Evolutionary conservation across 495 filamentous ascomycete genomes (phyloP).

Genomic region (Cercophora newfieldiana): DNA sequence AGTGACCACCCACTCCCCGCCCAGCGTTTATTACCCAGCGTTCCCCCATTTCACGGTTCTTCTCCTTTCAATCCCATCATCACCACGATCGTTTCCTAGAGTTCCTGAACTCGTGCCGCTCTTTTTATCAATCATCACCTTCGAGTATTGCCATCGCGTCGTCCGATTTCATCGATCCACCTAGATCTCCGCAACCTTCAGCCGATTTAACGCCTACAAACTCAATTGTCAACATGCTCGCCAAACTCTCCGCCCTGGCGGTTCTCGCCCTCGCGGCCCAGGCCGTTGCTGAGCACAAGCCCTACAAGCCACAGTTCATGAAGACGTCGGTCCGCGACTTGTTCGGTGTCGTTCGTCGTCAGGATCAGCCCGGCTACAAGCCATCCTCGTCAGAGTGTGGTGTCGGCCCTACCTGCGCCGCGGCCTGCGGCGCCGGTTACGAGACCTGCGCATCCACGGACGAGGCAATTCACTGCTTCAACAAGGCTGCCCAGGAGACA

Average conservation of each 20-base stretch:
- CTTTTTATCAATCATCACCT: constrained; percentile 23
- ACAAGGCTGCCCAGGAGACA: constrained; percentile 39
- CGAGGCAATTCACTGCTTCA: constrained; percentile 46
- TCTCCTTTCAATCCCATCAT: constrained; percentile 17
- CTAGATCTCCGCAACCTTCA: not conserved
- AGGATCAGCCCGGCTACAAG: constrained; percentile 38
- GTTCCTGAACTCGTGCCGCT: constrained; percentile 36
- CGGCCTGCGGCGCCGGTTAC: constrained; percentile 50
- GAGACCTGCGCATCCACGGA: constrained; percentile 42
- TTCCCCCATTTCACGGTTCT: constrained; percentile 14
- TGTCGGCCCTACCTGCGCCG: constrained; percentile 44
- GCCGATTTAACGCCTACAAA: not conserved
- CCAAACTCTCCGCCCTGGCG: constrained; percentile 41
- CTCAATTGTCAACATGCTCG: constrained; percentile 38
- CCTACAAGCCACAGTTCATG: constrained; percentile 41
- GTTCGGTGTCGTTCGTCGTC: constrained; percentile 43
- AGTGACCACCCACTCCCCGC: constrained; percentile 3
- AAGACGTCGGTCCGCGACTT: constrained; percentile 43
- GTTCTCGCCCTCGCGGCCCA: constrained; percentile 40
- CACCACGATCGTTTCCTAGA: constrained; percentile 28
- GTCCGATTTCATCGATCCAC: not conserved
- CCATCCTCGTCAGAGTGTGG: constrained; percentile 43
- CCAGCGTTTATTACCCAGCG: not conserved
- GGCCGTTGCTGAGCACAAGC: constrained; percentile 42
- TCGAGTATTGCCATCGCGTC: too few species aligned